Conservation (phyloP, 805 yeast species). For the Yarrowia sp. region DNA sequence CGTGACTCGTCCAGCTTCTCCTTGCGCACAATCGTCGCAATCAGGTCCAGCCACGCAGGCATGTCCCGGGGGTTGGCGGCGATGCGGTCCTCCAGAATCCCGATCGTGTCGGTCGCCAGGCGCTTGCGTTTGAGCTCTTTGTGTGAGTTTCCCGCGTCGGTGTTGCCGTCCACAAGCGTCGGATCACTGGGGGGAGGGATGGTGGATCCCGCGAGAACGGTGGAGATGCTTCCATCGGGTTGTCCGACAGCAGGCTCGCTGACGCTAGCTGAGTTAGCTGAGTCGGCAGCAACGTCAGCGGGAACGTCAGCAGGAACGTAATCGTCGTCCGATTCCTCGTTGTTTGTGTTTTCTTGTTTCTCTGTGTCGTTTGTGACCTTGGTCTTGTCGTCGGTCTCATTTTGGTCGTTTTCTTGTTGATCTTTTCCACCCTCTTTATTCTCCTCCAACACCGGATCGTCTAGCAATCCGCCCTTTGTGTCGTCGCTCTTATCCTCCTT, state of each 20-base stretch:
- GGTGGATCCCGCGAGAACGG: background rate
- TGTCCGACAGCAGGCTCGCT: background rate
- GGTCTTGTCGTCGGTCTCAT: too few species aligned
- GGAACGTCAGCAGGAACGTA: conserved; percentile 12
- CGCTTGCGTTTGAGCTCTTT: conserved; percentile 41
- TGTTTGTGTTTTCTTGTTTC: background rate
- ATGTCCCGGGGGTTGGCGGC: conserved; percentile 62
- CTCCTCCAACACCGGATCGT: background rate
- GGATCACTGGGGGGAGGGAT: background rate
- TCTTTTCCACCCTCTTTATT: background rate
- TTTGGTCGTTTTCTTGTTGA: too few species aligned
- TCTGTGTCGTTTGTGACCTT: too few species aligned
- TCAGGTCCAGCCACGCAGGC: conserved; percentile 62
- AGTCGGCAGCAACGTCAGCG: background rate
- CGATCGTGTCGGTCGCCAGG: conserved; percentile 59
- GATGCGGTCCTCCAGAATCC: conserved; percentile 63
- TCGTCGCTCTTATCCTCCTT: background rate
- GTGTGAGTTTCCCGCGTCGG: too few species aligned
- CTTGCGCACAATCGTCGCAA: conserved; percentile 57
- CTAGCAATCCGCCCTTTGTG: background rate
- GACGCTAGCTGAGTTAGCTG: background rate
- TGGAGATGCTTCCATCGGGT: background rate
- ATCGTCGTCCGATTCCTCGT: background rate
- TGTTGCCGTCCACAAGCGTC: too few species aligned
- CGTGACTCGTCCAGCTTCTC: conserved; percentile 68